phyloP scores from a whole-genome alignment of 1,284 basidiomycete species.

The Exobasidium cylindrosporum region DNA sequence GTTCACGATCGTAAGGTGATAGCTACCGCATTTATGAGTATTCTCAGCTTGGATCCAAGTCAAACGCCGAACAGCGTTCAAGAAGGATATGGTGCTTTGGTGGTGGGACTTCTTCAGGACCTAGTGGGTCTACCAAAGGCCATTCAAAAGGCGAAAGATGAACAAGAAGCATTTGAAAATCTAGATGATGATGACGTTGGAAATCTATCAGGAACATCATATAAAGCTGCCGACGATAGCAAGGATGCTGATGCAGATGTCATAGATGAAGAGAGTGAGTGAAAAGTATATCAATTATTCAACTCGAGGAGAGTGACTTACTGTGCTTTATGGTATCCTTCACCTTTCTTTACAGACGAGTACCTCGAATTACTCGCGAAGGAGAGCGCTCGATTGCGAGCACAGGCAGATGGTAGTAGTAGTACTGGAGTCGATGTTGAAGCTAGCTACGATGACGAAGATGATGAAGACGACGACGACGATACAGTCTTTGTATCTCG shows the following conservation, averaged over 20 bases:
- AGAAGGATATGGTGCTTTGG: conserved; percentile 23
- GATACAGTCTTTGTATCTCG: conserved; percentile 13
- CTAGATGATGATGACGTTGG: conserved; percentile 23
- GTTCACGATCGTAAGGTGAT: conserved; percentile 87
- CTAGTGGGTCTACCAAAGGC: conserved; percentile 39
- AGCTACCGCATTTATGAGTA: conserved; percentile 64
- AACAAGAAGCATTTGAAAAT: conserved; percentile 46
- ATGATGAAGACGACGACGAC: conserved; percentile 44
- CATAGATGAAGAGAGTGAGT: conserved; percentile 45
- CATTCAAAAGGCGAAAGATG: conserved; percentile 40
- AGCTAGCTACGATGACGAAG: conserved; percentile 38
- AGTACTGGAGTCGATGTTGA: conserved; percentile 28
- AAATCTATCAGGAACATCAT: conserved; percentile 10
- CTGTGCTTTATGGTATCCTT: too few relatives aligned
- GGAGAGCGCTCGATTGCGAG: conserved; percentile 42
- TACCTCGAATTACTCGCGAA: conserved; percentile 51
- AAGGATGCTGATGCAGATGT: conserved; percentile 46
- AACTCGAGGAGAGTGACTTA: conserved; percentile 15
- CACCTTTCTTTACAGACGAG: conserved; percentile 21
- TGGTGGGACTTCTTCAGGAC: conserved; percentile 29
- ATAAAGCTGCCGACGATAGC: conserved; percentile 29
- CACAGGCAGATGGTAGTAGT: conserved; percentile 17
- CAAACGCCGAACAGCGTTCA: conserved; percentile 25
- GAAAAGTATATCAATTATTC: background rate
- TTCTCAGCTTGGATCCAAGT: conserved; percentile 35